These are phyloP conservation scores for Clohesyomyces aquaticus DNA, from an alignment of 495 filamentous ascomycete genomes.

Conservation along the genomic window DNA sequence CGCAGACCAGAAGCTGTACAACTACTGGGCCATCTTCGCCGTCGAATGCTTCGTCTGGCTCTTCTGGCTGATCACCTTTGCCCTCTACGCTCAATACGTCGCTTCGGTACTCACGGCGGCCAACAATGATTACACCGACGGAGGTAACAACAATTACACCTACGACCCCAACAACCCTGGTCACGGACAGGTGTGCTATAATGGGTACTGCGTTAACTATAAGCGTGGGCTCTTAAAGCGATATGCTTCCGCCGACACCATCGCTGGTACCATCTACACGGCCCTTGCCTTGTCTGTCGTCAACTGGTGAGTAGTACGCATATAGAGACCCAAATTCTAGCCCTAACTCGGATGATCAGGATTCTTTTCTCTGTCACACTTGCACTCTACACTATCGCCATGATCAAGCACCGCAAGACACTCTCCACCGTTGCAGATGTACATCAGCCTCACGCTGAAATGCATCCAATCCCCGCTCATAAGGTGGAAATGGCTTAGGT, in stretches of 20 bases:
- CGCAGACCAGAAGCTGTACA: slow-evolving; percentile 9
- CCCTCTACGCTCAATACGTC: slow-evolving; percentile 7
- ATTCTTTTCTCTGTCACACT: slow-evolving; percentile 3
- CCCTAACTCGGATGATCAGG: not conserved
- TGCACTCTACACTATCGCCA: slow-evolving; percentile 1
- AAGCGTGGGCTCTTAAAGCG: slow-evolving; percentile 5
- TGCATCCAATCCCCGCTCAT: not conserved
- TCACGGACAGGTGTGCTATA: slow-evolving; percentile 1
- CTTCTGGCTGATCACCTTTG: slow-evolving; percentile 19
- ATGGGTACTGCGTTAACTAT: not conserved
- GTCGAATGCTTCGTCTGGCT: slow-evolving; percentile 15
- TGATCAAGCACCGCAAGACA: not conserved
- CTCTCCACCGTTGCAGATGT: not conserved
- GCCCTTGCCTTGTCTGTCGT: slow-evolving; percentile 9
- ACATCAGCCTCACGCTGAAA: not conserved
- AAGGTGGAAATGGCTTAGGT: slow-evolving; percentile 1
- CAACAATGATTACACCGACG: too few relatives aligned
- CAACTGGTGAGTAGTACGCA: slow-evolving; percentile 8
- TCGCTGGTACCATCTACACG: not conserved
- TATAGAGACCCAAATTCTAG: too few relatives aligned
- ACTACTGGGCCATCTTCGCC: slow-evolving; percentile 22
- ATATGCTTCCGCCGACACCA: not conserved
- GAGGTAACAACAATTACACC: not conserved
- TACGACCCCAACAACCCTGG: not conserved
- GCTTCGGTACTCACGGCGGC: not conserved